Evolutionary conservation across 2,329 filamentous ascomycete species (phyloP).

Genomic region (Corniculantispora saksenae): DNA sequence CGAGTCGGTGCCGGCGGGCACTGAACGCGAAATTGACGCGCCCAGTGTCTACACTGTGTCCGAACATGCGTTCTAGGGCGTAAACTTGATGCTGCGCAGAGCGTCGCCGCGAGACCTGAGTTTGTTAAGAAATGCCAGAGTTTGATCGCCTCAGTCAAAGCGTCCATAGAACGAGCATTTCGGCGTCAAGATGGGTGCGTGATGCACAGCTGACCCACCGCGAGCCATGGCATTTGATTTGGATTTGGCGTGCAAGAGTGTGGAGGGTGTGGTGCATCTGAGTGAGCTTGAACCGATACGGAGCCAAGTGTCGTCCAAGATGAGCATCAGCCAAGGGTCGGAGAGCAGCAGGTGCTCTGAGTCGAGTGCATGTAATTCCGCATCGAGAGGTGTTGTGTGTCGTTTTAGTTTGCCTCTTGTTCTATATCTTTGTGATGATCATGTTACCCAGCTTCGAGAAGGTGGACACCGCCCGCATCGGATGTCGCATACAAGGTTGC

Average conservation of each 20-base stretch:
- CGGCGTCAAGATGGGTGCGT: not conserved
- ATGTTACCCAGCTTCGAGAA: not conserved
- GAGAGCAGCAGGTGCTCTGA: not conserved
- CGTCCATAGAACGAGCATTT: no score
- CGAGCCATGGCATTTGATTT: slow-evolving; percentile 16
- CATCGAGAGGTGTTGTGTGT: not conserved
- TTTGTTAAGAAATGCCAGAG: no score
- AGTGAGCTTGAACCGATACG: slow-evolving; percentile 14
- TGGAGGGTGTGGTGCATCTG: slow-evolving; percentile 18
- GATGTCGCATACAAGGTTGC: slow-evolving; percentile 5
- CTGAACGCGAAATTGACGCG: no score
- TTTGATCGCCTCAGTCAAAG: no score
- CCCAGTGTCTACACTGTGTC: no score
- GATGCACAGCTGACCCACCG: no score
- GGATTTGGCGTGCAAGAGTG: slow-evolving; percentile 5
- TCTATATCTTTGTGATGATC: not conserved
- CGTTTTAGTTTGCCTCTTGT: not conserved
- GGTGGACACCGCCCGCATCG: not conserved
- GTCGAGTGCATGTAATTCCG: not conserved
- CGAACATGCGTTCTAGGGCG: no score
- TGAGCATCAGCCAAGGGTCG: slow-evolving; percentile 5
- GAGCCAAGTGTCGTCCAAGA: slow-evolving; percentile 3
- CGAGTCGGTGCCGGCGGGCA: no score
- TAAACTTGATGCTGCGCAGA: no score
- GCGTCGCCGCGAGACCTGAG: no score